phyloP scores from a whole-genome alignment of 2,329 filamentous ascomycete species.

The Allantophomopsis lycopodina region DNA sequence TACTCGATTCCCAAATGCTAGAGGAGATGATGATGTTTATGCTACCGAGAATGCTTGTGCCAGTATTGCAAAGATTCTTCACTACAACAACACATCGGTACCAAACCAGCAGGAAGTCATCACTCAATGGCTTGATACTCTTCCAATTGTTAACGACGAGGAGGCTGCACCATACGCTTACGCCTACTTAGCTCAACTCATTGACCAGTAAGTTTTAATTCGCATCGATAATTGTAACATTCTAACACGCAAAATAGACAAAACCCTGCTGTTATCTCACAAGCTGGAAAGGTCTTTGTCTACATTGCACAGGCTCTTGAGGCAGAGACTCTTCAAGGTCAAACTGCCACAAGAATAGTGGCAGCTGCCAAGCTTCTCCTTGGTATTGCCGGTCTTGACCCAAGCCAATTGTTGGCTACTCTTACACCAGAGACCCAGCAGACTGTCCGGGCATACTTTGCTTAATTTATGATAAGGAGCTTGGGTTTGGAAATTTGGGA shows the following conservation, averaged over 20 bases:
- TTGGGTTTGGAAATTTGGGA: not conserved
- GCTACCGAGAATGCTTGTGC: conserved; percentile 96
- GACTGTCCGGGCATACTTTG: conserved; percentile 67
- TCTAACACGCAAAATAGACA: conserved; percentile 42
- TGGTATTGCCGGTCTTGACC: conserved; percentile 58
- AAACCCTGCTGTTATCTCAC: conserved; percentile 67
- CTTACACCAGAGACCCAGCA: conserved; percentile 72
- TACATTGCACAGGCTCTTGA: conserved; percentile 82
- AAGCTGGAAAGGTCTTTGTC: conserved; percentile 71
- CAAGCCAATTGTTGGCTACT: conserved; percentile 59
- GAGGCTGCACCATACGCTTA: conserved; percentile 96
- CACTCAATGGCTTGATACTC: conserved; percentile 76
- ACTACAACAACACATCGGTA: conserved; percentile 72
- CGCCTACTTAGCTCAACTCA: conserved; percentile 78
- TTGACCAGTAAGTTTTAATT: conserved; percentile 67
- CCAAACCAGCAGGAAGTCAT: conserved; percentile 64
- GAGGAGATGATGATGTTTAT: conserved; percentile 87
- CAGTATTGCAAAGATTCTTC: conserved; percentile 90
- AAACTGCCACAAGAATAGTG: conserved; percentile 66
- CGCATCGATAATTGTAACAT: too few relatives aligned
- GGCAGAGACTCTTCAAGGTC: conserved; percentile 76
- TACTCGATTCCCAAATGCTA: conserved; percentile 65
- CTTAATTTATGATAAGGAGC: conserved; percentile 26
- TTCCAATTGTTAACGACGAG: conserved; percentile 89
- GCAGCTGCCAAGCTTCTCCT: conserved; percentile 67